Evolutionary conservation across 1,284 basidiomycete genomes (phyloP).

Genomic region (Phenoliferia sp.): DNA sequence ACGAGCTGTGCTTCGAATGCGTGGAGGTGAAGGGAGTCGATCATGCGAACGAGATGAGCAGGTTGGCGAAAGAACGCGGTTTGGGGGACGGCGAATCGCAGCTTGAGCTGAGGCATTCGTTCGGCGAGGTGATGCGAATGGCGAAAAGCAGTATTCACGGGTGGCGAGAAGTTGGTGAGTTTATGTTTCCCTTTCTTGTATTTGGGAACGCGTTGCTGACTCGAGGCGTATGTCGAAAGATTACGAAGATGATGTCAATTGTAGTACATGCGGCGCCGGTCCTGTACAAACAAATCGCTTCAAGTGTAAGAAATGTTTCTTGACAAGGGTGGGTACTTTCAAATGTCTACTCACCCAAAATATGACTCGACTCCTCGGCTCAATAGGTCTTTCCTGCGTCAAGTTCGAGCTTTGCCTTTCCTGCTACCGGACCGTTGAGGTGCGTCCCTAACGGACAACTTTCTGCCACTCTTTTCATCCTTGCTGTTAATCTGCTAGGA

Average conservation of each 20-base stretch:
- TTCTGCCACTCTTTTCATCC: too few relatives aligned
- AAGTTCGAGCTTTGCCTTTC: constrained; percentile 10
- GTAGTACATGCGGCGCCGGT: constrained; percentile 2
- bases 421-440: constrained; percentile 9
- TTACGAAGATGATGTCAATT: constrained; percentile 10
- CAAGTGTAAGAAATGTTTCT: constrained; percentile 5
- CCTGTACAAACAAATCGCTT: constrained; percentile 6
- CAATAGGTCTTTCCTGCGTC: constrained; percentile 1
- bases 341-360: neutral
- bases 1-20: constrained; percentile 8
- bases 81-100: neutral
- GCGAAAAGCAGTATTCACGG: neutral
- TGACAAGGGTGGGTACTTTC: neutral
- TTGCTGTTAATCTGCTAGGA: neutral
- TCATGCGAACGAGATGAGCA: constrained; percentile 5
- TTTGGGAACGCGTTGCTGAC: neutral
- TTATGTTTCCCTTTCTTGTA: neutral
- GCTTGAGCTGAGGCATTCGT: constrained; percentile 1
- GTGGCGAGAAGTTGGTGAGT: constrained; percentile 11
- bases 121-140: constrained; percentile 8
- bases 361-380: neutral
- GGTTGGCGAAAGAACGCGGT: neutral
- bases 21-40: constrained; percentile 3
- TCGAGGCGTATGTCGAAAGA: neutral
- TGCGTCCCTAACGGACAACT: too few relatives aligned